phyloP scores from a whole-genome alignment of 192 early-diverging fungal species.

The Spizellomyces punctatus region DNA sequence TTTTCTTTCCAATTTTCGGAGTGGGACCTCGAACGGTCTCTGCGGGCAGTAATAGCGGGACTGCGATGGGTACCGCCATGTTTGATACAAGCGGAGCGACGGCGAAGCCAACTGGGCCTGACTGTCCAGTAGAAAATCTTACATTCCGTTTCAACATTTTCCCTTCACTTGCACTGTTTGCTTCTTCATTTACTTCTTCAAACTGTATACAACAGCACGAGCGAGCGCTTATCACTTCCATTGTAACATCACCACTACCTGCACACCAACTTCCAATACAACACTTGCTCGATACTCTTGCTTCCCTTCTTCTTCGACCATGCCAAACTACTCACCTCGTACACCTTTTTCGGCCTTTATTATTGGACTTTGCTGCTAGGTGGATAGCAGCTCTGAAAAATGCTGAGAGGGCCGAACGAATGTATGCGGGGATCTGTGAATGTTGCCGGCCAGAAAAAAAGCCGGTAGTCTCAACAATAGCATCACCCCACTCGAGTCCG shows the following conservation, averaged over 20 bases:
- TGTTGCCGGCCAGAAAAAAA: slow-evolving; percentile 1
- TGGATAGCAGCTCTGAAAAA: slow-evolving; percentile 47
- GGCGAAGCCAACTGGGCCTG: no score
- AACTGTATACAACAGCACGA: background rate
- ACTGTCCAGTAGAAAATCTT: background rate
- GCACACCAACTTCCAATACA: slow-evolving; percentile 3
- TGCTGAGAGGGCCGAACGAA: background rate
- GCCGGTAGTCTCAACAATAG: no score
- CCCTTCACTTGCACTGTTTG: background rate
- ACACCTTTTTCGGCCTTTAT: slow-evolving; percentile 69
- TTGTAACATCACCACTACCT: background rate
- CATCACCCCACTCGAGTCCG: slow-evolving; percentile 6
- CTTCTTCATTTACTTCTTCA: background rate
- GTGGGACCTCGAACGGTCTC: no score
- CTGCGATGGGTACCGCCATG: no score
- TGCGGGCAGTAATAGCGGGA: no score
- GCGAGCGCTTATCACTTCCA: slow-evolving; percentile 5
- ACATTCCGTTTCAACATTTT: background rate
- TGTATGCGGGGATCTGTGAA: background rate
- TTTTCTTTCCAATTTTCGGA: no score
- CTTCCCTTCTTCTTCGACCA: slow-evolving; percentile 35
- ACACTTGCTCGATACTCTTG: slow-evolving; percentile 32
- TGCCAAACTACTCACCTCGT: slow-evolving; percentile 38
- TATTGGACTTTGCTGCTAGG: slow-evolving; percentile 80
- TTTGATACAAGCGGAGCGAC: no score